phyloP scores from a whole-genome alignment of 1,284 basidiomycete genomes.

The Amylostereum chailletii region DNA sequence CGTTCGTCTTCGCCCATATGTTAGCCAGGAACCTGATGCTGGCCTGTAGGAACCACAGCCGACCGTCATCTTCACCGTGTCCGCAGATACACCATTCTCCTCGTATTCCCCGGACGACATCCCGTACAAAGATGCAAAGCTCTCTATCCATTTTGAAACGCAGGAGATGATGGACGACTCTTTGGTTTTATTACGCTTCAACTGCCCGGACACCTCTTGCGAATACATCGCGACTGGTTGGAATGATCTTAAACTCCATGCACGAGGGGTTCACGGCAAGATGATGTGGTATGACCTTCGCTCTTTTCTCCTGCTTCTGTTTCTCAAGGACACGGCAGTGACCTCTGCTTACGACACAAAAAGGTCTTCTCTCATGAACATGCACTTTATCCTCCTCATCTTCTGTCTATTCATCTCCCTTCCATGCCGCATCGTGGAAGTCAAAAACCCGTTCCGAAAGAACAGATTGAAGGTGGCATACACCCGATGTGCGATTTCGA shows the following conservation, averaged over 20 bases:
- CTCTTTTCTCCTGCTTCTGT: background rate
- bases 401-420: constrained; percentile 74
- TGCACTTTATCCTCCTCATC: constrained; percentile 65
- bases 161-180: constrained; percentile 94
- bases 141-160: constrained; percentile 84
- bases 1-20: constrained; percentile 10
- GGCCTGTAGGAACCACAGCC: constrained; percentile 62
- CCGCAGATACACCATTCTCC: constrained; percentile 55
- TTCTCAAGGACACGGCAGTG: constrained; percentile 34
- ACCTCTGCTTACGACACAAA: constrained; percentile 84
- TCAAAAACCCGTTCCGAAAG: constrained; percentile 35
- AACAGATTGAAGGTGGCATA: constrained; percentile 56
- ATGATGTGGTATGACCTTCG: constrained; percentile 64
- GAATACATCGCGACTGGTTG: constrained; percentile 82
- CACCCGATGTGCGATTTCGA: constrained; percentile 93
- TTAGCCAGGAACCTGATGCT: no score
- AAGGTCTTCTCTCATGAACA: constrained; percentile 98
- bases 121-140: constrained; percentile 66
- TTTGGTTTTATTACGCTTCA: constrained; percentile 83
- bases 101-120: constrained; percentile 51
- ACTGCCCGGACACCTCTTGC: constrained; percentile 78
- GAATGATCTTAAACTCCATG: constrained; percentile 82
- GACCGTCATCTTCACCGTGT: constrained; percentile 76
- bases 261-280: constrained; percentile 66
- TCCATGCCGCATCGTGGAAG: constrained; percentile 47